Base-by-base conservation (phyloP, 257 asterid genomes). In the Ophiorrhiza pumila region DNA sequence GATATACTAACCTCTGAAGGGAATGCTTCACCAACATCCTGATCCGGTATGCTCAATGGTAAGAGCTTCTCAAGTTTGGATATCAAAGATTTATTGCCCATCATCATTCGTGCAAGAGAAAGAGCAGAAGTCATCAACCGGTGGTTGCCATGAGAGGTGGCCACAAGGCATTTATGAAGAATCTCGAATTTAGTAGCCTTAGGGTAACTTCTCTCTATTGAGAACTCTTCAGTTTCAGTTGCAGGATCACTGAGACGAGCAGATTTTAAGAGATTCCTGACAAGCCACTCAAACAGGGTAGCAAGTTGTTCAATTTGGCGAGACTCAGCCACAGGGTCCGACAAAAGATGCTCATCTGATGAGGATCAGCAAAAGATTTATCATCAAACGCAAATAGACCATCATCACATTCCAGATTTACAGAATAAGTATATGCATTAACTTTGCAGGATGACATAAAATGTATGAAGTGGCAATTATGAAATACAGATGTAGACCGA, bases 1-100 rank as follows among this genome's bases (percentile, higher is more conserved):
- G 69, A 45, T 50, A 45, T 56, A 66, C 71, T 39, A 59, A 32
- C 11, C 58, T 45, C 8, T 7, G 47, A 17, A 25, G 85, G 50
- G 74, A 50, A 69, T 13, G 77, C 42, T 68, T 78, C 63, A 49
- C 49, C 45, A 58, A 62, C 63, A 45, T 52, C 84, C 32, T 69
- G 29, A 66, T 77, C 65, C 45, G 85, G 69, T 18, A 56, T 56
- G 27, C 43, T 62, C 31, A 84, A 46, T 47, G 74, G 78, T 71
- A 80, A 71, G 71, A 93, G 81, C 80, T 87, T 93, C 75, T 75
- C 79, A 49, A 91, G 89, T 74, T 93, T 94, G 20, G 85, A 78
- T 70, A 78, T 69, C 62, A 94, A 77, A 68, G 86, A 39, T 74
- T 47, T 70, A 66, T 83, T 87, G 42, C 87, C 91, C 34, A 72